phyloP scores from a whole-genome alignment of 352 stramenopile genomes.

The Phytophthora rubi region DNA sequence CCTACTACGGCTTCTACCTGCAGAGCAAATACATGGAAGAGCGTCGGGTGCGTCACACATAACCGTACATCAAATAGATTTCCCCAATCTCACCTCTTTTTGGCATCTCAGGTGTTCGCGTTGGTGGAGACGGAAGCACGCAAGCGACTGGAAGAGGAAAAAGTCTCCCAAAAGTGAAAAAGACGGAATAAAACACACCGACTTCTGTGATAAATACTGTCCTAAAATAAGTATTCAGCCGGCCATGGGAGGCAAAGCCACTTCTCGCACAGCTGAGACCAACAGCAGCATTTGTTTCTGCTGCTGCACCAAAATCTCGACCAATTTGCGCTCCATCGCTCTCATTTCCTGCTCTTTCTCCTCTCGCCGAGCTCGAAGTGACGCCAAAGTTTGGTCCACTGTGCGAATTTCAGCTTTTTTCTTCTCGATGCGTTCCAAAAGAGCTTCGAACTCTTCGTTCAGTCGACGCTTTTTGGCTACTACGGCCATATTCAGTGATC shows the following conservation, averaged over 20 bases:
- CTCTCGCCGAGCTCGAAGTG: slow-evolving; percentile 57
- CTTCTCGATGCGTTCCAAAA: slow-evolving; percentile 76
- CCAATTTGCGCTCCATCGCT: slow-evolving; percentile 75
- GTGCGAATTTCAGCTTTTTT: slow-evolving; percentile 68
- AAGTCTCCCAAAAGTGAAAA: slow-evolving; percentile 16
- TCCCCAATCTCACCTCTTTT: slow-evolving; percentile 11
- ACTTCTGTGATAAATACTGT: slow-evolving; percentile 32
- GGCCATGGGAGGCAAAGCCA: slow-evolving; percentile 24
- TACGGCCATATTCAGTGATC: slow-evolving; percentile 62
- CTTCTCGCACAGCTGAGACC: slow-evolving; percentile 54
- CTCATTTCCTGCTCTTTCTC: slow-evolving; percentile 86
- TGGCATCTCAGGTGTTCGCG: slow-evolving; percentile 48
- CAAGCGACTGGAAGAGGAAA: slow-evolving; percentile 64
- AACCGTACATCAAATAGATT: not conserved
- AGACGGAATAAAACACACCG: slow-evolving; percentile 5
- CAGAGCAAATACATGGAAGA: slow-evolving; percentile 88
- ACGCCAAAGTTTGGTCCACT: slow-evolving; percentile 66
- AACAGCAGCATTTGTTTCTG: slow-evolving; percentile 78
- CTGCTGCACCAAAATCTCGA: slow-evolving; percentile 86
- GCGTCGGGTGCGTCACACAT: slow-evolving; percentile 48
- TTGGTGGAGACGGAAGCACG: slow-evolving; percentile 71
- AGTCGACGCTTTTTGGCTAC: slow-evolving; percentile 81
- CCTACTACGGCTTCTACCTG: slow-evolving; percentile 84
- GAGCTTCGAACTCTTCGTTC: slow-evolving; percentile 82
- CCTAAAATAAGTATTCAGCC: slow-evolving; percentile 5